Evolutionary conservation across 2,329 filamentous ascomycete genomes (phyloP).

Genomic region (Trichoderma sp.): DNA sequence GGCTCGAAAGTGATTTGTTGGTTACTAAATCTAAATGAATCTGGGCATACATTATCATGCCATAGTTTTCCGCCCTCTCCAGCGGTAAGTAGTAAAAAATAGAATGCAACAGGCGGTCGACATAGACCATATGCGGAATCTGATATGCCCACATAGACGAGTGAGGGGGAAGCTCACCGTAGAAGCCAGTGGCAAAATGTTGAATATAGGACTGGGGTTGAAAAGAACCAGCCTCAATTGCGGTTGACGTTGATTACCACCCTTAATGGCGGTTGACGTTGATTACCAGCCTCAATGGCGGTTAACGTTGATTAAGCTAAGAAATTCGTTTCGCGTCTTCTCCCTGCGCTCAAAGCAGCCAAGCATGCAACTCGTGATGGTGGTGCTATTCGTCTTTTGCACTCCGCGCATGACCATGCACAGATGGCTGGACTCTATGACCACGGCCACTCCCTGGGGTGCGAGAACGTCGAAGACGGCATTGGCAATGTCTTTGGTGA

Average conservation of each 20-base stretch:
- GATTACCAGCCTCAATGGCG: not conserved
- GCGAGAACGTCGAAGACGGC: conserved; percentile 91
- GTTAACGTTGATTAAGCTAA: conserved; percentile 66
- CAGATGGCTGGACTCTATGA: conserved; percentile 94
- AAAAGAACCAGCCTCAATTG: not conserved
- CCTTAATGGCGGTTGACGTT: too few relatives aligned
- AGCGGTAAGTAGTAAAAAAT: not conserved
- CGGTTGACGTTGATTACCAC: not conserved
- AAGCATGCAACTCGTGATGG: conserved; percentile 96
- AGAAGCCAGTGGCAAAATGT: conserved; percentile 3
- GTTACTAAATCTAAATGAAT: not conserved
- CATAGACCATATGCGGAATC: not conserved
- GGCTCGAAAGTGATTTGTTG: not conserved
- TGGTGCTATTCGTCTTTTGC: conserved; percentile 82
- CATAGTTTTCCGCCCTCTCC: not conserved
- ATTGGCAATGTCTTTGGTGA: conserved; percentile 94
- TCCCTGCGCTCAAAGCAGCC: conserved; percentile 90
- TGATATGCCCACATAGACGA: not conserved
- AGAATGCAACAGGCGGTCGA: not conserved
- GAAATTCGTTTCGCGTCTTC: conserved; percentile 93
- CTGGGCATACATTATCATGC: not conserved
- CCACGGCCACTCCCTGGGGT: conserved; percentile 92
- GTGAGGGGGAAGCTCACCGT: not conserved
- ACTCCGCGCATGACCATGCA: conserved; percentile 99
- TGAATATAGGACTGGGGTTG: conserved; percentile 2